These are phyloP conservation scores for Akebia trifoliata DNA, from an alignment of 164 flowering plant species.

Conservation along the genomic window DNA sequence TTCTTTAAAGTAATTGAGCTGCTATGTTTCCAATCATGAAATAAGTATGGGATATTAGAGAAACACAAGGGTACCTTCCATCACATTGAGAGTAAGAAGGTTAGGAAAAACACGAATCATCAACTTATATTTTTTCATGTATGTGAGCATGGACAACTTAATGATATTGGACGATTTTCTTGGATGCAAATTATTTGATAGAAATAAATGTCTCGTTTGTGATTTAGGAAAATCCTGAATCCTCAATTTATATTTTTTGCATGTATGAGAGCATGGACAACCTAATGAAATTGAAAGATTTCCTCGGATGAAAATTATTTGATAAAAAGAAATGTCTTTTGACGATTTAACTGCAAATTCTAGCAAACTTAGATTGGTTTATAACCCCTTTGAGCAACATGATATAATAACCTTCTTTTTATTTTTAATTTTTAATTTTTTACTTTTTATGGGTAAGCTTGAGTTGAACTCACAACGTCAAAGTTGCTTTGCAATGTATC, in stretches of 20 bases:
- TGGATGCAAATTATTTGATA: neutral
- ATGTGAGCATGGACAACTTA: neutral
- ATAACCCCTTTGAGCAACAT: no score
- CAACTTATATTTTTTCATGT: neutral
- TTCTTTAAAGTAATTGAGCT: no score
- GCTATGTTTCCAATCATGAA: constrained; percentile 2
- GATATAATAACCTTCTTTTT: neutral
- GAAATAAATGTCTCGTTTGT: neutral
- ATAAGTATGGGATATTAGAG: constrained; percentile 44
- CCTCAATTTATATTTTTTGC: neutral
- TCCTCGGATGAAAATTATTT: neutral
- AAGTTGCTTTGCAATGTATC: no score
- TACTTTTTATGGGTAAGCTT: no score
- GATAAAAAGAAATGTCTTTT: neutral
- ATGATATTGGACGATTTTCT: neutral
- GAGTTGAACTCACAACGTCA: no score
- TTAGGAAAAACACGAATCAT: constrained; percentile 10
- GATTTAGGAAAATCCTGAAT: constrained; percentile 13
- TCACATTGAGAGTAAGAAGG: constrained; percentile 55
- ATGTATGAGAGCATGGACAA: neutral
- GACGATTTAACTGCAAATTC: constrained; percentile 35
- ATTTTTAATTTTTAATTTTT: no score
- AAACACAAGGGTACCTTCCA: constrained; percentile 56
- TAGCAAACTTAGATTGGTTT: constrained; percentile 64
- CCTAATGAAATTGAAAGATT: neutral